Percentiles rank a stretch among this genome's conserved stretches.
Conservation (phyloP, 106 monocot genomes). For the Hemerocallis citrina region DNA sequence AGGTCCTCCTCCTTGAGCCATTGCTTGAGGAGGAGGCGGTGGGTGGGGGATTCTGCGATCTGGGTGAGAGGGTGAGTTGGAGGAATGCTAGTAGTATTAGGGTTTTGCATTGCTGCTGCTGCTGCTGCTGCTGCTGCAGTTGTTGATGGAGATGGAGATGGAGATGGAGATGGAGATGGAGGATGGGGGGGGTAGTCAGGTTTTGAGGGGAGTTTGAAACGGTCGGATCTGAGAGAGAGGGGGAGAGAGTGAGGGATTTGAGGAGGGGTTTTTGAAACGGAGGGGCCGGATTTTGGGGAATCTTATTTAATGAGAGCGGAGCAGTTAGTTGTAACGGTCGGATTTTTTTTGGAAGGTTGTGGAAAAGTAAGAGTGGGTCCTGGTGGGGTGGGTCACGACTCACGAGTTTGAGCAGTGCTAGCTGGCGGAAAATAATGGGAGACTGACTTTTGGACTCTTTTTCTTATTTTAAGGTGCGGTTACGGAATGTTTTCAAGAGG, state of each 20-base stretch:
- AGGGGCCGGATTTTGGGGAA: not conserved
- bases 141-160: slow-evolving; percentile 42
- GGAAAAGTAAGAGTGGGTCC: too few species aligned
- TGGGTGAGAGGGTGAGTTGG: slow-evolving; percentile 73
- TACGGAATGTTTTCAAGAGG: too few species aligned
- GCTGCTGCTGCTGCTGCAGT: slow-evolving; percentile 26
- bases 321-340: not conserved
- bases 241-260: not conserved
- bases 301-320: not conserved
- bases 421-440: too few species aligned
- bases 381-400: too few species aligned
- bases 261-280: not conserved
- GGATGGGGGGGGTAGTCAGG: not conserved
- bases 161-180: too few species aligned
- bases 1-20: slow-evolving; percentile 80
- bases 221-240: slow-evolving; percentile 9
- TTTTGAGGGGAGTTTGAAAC: not conserved
- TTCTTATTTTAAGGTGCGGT: too few species aligned
- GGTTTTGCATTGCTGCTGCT: too few species aligned
- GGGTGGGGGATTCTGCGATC: slow-evolving; percentile 73
- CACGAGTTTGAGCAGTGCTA: too few species aligned
- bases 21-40: slow-evolving; percentile 93
- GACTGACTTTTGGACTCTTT: too few species aligned
- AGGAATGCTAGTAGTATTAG: too few species aligned
- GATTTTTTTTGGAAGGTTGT: not conserved